Base-by-base conservation (phyloP, 179 eudicot genomes). In the Silene noctiflora region DNA sequence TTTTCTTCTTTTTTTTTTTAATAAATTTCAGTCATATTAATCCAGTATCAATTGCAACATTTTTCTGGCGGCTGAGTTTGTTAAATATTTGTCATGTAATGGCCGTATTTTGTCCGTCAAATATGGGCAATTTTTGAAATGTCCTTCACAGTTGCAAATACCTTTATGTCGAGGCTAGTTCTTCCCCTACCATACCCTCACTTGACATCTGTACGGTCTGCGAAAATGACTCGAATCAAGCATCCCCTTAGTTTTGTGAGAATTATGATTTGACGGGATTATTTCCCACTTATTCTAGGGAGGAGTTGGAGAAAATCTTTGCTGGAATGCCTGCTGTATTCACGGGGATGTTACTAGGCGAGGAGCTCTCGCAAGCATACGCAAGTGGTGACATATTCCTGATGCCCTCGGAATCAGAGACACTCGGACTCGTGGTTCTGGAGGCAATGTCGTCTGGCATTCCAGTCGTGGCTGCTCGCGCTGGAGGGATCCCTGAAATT, bases 401-500 rank as follows among this genome's bases (percentile, higher is more conserved):
- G 74, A 94, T 89, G 94, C 98, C 97, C 39, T 94, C 96, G 3
- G 98, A 94, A 78, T 94, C 98, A 0, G 98, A 94, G 82, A 90
- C 97, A 2, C 92, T 95, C 0, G 99, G 97, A 11, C 88, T 79
- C 2, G 96, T 92, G 4, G 99, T 95, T 2, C 85, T 93, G 67
- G 99, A 95, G 81, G 95, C 99, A 69, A 95, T 95, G 99, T 87
- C 97, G 51, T 93, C 97, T 0, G 99, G 99, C n/a, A 83, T 91
- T 11, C 97, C 97, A 0, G 99, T 95, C 16, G 91, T 95, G 75
- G 97, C 90, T 71, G 93, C 93, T 20, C 93, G 99, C 51, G 99
- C 99, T 0, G 97, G 99, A 31, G 99, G 99, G 10, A 87, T 95
- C 71, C 87, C 89, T 3, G 97, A 95, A 74, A 95, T 95, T 17